Evolutionary conservation across 1,284 basidiomycete species (phyloP), one percentile per base, ranked within the genome.

Genomic region (Tylopilus sp.): DNA sequence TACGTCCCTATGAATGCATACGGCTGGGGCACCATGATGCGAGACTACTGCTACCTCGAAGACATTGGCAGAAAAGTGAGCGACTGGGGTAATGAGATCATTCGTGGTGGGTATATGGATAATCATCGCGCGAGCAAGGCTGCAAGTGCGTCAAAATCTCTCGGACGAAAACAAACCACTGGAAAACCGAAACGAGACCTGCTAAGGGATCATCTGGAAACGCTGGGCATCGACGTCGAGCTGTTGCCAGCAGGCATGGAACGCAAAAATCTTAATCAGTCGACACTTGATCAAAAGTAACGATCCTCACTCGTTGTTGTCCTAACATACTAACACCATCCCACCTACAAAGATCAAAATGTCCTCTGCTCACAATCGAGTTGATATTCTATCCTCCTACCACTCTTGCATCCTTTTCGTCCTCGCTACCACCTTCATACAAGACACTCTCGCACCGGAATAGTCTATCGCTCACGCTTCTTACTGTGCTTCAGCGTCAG

Each of bases 191-290:
- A 86, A 69, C 75, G 84, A 51, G 87, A 88, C 61, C 62, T 81
- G 8, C 72, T 92, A 49, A 83, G 79, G 61, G 75, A 84, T 70
- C 81, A 85, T 65, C 79, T 90, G 41, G 85, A 88, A 50, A 66
- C 78, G 42, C 68, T 77, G 58, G 83, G 85, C 56, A 83, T 90
- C 56, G 85, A 89, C 33, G 79, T 94, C 67, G 88, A 91, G 40
- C 63, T 90, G 52, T 77, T 94, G 44, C 84, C 92, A 0, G 70
- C 78, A 31, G 92, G 92, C n/a, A 95, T 95, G 92, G 86, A 88
- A 62, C 76, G 83, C 57, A 76, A 85, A 57, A 84, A 79, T 59
- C 61, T 79, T 52, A 94, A 93, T 68, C 88, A 91, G 68, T 92
- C 90, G 10, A 79, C 76, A 39, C 93, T 88, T 83, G 87, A 93